Evolutionary conservation across 2,329 filamentous ascomycete genomes (phyloP), one percentile per base, ranked within the genome.

Genomic region (Neonectria magnoliae): DNA sequence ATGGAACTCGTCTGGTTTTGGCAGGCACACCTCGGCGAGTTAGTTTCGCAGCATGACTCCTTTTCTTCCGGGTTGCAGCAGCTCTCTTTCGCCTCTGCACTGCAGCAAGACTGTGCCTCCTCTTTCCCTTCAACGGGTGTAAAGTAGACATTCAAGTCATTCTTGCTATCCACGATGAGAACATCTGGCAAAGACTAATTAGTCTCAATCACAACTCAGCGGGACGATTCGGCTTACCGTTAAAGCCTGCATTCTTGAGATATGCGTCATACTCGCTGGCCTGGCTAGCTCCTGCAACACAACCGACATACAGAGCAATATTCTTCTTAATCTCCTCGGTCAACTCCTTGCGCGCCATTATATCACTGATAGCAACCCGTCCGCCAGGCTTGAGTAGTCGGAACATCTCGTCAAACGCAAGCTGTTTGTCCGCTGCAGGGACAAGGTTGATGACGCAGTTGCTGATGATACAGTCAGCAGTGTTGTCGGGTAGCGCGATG

Each of bases 371-470:
- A 0, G 87, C 88, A 13, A 90, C 76, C 6, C 88, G 77, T 0
- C 88, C 88, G 5, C 86, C 84, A 0, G 84, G 81, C 66, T 85
- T 87, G 2, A 91, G 78, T 0, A 91, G 67, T 1, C 88, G 83
- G 62, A 81, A 80, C 71, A 90, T 88, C 73, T 91, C 88, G 0
- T 76, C 70, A 66, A 91, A 90, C 0, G 83, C 87, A 0, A 78
- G 64, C 5, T 77, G 80, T 71, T 89, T 90, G 10, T 90, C 85
- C 0, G 65, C 62, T 9, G 77, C 73, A 0, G 86, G 86, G 1
- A 90, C 84, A 0, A 90, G 83, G 67, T 90, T 90, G 64, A 90
- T 77, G 22, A 89, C 87, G 64, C 88, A 91, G 76, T 91, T 91
- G 66, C 83, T 86, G 67, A 90, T 88, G 60, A 91, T 83, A 69